phyloP scores from a whole-genome alignment of 257 asterid species.

The Solanum phureja region DNA sequence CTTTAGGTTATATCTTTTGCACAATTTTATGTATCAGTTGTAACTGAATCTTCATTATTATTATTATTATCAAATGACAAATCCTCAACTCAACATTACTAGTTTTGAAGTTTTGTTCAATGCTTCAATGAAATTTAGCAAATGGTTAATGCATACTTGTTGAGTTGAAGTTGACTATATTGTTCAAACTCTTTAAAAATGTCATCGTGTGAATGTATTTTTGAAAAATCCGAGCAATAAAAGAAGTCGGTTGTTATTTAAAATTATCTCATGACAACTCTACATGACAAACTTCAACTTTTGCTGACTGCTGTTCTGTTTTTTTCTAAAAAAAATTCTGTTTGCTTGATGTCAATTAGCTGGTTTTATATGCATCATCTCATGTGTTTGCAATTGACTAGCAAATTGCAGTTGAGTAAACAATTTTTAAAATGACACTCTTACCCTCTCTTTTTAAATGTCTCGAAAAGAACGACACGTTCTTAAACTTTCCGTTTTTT shows the following conservation, averaged over 20 bases:
- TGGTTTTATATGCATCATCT: neutral
- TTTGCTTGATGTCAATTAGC: neutral
- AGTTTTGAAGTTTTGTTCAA: neutral
- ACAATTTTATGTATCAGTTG: neutral
- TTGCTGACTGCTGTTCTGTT: neutral
- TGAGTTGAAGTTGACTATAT: neutral
- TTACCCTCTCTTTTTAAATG: neutral
- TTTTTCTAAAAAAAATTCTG: neutral
- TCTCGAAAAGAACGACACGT: neutral
- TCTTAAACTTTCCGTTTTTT: neutral
- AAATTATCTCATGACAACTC: neutral
- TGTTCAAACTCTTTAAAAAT: neutral
- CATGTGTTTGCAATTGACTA: neutral
- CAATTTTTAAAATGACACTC: neutral
- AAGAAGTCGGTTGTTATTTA: neutral
- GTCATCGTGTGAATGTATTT: accelerated
- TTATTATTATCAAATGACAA: neutral
- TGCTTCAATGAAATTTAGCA: neutral
- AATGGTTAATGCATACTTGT: neutral
- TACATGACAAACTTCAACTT: neutral
- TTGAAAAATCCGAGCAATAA: neutral
- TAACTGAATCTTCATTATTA: neutral
- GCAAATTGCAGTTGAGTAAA: neutral
- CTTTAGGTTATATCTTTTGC: neutral
- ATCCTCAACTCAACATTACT: neutral